phyloP scores from a whole-genome alignment of 2,329 filamentous ascomycete species.

The Grosmannia huntii region DNA sequence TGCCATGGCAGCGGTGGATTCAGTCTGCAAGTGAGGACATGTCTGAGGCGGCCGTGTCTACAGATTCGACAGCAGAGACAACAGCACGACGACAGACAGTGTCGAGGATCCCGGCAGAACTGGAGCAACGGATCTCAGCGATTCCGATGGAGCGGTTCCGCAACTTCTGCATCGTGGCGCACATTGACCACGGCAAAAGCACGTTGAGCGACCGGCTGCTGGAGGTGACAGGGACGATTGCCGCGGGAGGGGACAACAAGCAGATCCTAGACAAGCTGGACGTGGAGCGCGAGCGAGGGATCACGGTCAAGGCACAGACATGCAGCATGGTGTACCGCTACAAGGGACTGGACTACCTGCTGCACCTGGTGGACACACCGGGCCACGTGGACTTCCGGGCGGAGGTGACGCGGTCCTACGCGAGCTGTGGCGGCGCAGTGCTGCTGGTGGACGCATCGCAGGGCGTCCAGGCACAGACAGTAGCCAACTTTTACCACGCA shows the following conservation, averaged over 20 bases:
- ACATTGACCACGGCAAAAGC: conserved; percentile 98
- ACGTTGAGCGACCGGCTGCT: conserved; percentile 86
- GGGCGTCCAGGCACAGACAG: conserved; percentile 93
- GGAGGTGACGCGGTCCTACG: conserved; percentile 91
- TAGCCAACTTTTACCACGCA: conserved; percentile 95
- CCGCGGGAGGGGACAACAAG: conserved; percentile 69
- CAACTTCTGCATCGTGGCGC: conserved; percentile 97
- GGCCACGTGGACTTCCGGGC: conserved; percentile 97
- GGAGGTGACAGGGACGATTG: conserved; percentile 87
- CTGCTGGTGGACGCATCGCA: conserved; percentile 93
- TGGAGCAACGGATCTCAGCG: conserved; percentile 51
- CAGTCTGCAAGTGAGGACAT: background rate
- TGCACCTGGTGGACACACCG: conserved; percentile 93
- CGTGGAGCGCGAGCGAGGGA: conserved; percentile 88
- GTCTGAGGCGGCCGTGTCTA: background rate
- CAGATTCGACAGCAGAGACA: background rate
- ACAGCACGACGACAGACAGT: background rate
- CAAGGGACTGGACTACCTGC: conserved; percentile 73
- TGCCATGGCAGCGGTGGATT: background rate
- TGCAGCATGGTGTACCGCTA: conserved; percentile 95
- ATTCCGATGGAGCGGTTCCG: conserved; percentile 72
- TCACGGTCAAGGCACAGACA: conserved; percentile 97
- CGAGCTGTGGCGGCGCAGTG: conserved; percentile 84
- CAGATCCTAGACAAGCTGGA: conserved; percentile 96
- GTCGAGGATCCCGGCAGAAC: conserved; percentile 20